These are phyloP conservation scores for Exophiala viscosa DNA, from an alignment of 2,329 filamentous ascomycete species.

Conservation along the genomic window DNA sequence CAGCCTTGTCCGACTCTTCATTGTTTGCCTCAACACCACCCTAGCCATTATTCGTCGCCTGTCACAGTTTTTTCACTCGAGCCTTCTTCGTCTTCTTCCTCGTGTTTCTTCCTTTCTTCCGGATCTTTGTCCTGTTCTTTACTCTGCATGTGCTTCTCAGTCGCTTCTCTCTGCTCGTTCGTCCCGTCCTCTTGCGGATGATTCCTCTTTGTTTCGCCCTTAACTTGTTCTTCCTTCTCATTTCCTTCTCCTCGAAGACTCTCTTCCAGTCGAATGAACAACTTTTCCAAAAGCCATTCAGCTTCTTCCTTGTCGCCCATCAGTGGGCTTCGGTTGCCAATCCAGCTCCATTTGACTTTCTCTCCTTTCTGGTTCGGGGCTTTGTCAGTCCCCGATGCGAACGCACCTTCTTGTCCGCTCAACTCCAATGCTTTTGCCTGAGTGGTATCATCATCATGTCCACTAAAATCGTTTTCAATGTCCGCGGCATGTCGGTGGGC, in stretches of 20 bases:
- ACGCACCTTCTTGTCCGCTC: neutral
- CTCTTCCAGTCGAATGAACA: conserved; percentile 38
- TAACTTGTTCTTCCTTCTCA: conserved; percentile 8
- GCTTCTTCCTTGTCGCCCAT: conserved; percentile 42
- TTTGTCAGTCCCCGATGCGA: neutral
- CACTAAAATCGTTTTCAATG: neutral
- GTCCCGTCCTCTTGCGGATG: neutral
- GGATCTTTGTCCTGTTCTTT: neutral
- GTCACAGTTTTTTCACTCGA: neutral
- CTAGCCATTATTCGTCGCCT: neutral
- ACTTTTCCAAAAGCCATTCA: conserved; percentile 41
- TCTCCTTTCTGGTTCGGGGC: conserved; percentile 6
- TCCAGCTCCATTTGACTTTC: conserved; percentile 39
- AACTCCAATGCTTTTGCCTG: neutral
- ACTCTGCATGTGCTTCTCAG: neutral
- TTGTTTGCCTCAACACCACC: neutral
- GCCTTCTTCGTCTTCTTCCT: neutral
- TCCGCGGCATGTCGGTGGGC: conserved; percentile 29
- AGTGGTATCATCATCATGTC: neutral
- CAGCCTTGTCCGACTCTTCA: neutral
- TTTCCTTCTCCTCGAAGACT: conserved; percentile 30
- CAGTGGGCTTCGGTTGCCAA: conserved; percentile 38
- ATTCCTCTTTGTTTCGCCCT: conserved; percentile 14
- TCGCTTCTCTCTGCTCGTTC: neutral
- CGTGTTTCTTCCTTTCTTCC: neutral